Evolutionary conservation across 768 basidiomycete species (phyloP).

Genomic region (Suillus alpinus): DNA sequence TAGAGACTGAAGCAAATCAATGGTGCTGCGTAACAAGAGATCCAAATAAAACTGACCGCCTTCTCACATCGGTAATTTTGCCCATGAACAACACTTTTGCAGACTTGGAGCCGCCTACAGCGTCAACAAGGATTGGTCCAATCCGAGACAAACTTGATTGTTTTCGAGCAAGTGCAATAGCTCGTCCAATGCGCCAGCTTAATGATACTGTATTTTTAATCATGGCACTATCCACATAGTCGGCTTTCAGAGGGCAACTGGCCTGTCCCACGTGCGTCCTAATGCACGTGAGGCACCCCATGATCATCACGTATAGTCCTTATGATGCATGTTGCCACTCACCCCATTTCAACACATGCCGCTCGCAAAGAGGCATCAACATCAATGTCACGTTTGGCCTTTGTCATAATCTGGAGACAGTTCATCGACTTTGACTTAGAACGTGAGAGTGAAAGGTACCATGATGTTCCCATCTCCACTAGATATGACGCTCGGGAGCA

Average conservation of each 20-base stretch:
- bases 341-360: slow-evolving; percentile 52
- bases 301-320: neutral
- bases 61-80: slow-evolving; percentile 53
- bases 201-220: slow-evolving; percentile 54
- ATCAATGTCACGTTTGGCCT: slow-evolving; percentile 40
- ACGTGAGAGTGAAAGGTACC: slow-evolving; percentile 13
- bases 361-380: slow-evolving; percentile 46
- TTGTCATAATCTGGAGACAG: slow-evolving; percentile 36
- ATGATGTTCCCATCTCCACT: slow-evolving; percentile 39
- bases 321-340: neutral
- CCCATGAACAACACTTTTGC: slow-evolving; percentile 51
- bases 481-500: slow-evolving; percentile 33
- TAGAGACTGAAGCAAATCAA: slow-evolving; percentile 15
- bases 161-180: slow-evolving; percentile 50
- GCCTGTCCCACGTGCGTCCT: slow-evolving; percentile 45
- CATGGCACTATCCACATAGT: slow-evolving; percentile 37
- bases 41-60: slow-evolving; percentile 22
- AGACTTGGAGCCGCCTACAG: slow-evolving; percentile 33
- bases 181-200: slow-evolving; percentile 62
- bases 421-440: slow-evolving; percentile 5
- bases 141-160: slow-evolving; percentile 40
- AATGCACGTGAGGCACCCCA: neutral
- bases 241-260: slow-evolving; percentile 37
- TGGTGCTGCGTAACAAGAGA: neutral
- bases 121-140: slow-evolving; percentile 32